These are phyloP conservation scores for Phytophthora tubulina DNA, from an alignment of 352 stramenopile species.

Conservation along the genomic window DNA sequence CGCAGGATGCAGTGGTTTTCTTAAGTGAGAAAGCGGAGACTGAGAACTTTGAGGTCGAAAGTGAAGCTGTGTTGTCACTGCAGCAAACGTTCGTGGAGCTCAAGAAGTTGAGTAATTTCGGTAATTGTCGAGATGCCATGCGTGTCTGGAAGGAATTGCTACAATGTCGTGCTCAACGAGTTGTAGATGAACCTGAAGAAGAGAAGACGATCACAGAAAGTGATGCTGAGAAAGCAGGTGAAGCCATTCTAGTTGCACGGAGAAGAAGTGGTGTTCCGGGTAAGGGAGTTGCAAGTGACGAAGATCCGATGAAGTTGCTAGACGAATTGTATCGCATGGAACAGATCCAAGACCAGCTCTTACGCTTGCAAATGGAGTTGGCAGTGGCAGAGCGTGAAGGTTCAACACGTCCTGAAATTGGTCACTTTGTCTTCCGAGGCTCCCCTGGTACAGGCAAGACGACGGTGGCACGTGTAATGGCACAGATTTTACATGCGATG, in stretches of 20 bases:
- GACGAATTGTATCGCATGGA: constrained; percentile 75
- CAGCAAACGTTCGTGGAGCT: constrained; percentile 72
- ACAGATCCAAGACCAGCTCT: constrained; percentile 62
- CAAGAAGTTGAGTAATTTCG: constrained; percentile 86
- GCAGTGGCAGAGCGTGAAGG: constrained; percentile 73
- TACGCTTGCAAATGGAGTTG: constrained; percentile 63
- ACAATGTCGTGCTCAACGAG: constrained; percentile 55
- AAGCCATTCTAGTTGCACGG: constrained; percentile 44
- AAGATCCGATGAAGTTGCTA: constrained; percentile 59
- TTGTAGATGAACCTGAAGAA: constrained; percentile 56
- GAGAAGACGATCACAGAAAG: constrained; percentile 55
- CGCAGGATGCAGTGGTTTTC: constrained; percentile 80
- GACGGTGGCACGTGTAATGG: constrained; percentile 92
- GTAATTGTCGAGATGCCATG: constrained; percentile 90
- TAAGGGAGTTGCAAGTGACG: constrained; percentile 54
- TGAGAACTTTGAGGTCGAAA: constrained; percentile 85
- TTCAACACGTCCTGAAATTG: constrained; percentile 64
- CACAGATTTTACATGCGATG: constrained; percentile 94
- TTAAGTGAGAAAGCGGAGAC: constrained; percentile 52
- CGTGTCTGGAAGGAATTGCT: constrained; percentile 67
- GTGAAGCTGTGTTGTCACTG: constrained; percentile 62
- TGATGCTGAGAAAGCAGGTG: constrained; percentile 56
- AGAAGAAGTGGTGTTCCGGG: constrained; percentile 35
- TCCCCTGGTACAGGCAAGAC: constrained; percentile 92
- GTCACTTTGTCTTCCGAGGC: constrained; percentile 91